Evolutionary conservation across 2,329 filamentous ascomycete species (phyloP), one percentile per base, ranked within the genome.

Genomic region (Neofusicoccum kwambonambiense): DNA sequence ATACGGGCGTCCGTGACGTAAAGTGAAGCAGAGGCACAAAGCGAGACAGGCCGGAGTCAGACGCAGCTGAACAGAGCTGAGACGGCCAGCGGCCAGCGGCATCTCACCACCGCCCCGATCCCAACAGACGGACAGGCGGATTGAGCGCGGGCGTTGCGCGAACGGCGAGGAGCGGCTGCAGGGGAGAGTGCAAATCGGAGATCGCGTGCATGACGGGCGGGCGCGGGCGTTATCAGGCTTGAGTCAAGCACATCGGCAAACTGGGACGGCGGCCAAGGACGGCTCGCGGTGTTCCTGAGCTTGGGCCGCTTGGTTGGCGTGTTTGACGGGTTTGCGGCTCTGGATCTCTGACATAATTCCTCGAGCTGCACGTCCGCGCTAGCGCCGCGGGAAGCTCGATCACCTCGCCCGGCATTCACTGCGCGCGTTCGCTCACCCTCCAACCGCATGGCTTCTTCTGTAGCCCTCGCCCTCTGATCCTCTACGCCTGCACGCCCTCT

Each of bases 291-390:
- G 50, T 45, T 50, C 60, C 60, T 50, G 58, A 41, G 34, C 34
- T 31, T 31, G 27, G 27, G 27, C 27, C 27, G 27, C 27, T 3
- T 15, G 22, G 19, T 45, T 17, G 31, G 39, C 39, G 61, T 39
- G 61, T 52, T 62, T 63, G 35, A 17, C 11, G 27, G 47, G 61
- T 54, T 54, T 64, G 61, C 61, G 42, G 60, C 49, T 63, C 61
- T 57, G 19, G 52, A 13, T 11, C 50, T 57, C 54, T 64, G 61
- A 64, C 61, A 64, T 64, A 64, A 64, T 64, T 54, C 13, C 50
- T 54, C 50, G 39, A 45, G 37, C 52, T 58, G 44, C 62, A 50
- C 17, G 44, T 13, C 41, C 42, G 51, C 62, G 51, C 51, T 64
- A 64, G 62, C 52, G 62, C 44, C 19, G 52, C 62, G 52, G 42